Base-by-base conservation (phyloP, 2,329 filamentous ascomycete genomes). In the Pseudocercospora fijiensis region DNA sequence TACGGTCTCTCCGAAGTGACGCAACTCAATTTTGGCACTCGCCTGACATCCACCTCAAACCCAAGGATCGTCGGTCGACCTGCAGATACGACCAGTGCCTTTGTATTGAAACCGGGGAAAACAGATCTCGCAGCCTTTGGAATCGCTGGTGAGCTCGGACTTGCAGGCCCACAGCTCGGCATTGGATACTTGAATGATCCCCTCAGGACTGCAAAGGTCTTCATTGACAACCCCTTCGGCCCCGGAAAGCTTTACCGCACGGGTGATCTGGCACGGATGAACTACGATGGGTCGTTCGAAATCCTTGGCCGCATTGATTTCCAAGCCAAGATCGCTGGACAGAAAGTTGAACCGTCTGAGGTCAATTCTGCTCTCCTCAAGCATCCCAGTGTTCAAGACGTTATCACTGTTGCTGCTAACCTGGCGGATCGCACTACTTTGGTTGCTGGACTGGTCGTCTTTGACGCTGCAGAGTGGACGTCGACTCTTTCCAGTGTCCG, bases 311-410 rank as follows among this genome's bases (percentile, higher is more conserved):
- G 90, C 24, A 81, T 87, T 20, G 91, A 94, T 69, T 88, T 88
- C 64, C 90, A 94, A 75, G 81, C 93, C 58, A 95, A 94, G 73
- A 81, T 95, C 11, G 84, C 90, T 41, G 91, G 91, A 0, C 89
- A 92, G 68, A 81, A 89, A 49, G 86, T 95, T 33, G 90, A 95
- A 71, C 82, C 91, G 11, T 84, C 84, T 0, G 91, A 94, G 71
- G 88, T 95, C 56, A 88, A 86, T 62, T 83, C 83, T 11, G 79
- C 83, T 20, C 76, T 91, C 13, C n/a, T 27, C 33, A 51, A 51
- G 22, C 57, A 59, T 20, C n/a, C 52, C 26, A 22, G 16, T 24
- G 22, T 58, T 20, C 51, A 26, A 37, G 30, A 37, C 7, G 7
- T 13, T 8, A 37, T 37, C 30, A 37, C 30, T 37, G 30, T 37